Evolutionary conservation across 306 rosid genomes (phyloP).

Genomic region (Pterocarpus macrocarpus): DNA sequence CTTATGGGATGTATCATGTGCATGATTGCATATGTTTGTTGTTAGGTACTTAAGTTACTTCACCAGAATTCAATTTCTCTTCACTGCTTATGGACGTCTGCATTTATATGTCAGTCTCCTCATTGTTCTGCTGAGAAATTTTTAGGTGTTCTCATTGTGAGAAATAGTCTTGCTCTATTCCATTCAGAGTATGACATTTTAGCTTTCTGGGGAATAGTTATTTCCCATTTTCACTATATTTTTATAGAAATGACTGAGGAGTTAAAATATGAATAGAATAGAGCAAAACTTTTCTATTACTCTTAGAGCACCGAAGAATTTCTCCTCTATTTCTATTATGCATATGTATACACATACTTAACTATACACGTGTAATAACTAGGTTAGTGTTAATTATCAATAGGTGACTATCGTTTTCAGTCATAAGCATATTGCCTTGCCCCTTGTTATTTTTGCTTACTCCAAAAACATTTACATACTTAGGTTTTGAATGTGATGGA

Average conservation of each 20-base stretch:
- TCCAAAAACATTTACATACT: conserved; percentile 35
- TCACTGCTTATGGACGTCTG: neutral
- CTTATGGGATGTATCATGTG: neutral
- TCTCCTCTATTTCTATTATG: neutral
- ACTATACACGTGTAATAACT: neutral
- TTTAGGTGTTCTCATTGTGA: too few relatives aligned
- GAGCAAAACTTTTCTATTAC: too few relatives aligned
- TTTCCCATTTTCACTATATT: too few relatives aligned
- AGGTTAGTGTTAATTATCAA: conserved; percentile 21
- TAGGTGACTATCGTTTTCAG: conserved; percentile 1
- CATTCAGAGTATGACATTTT: too few relatives aligned
- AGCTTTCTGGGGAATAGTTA: too few relatives aligned
- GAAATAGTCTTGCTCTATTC: neutral
- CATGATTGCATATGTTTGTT: conserved; percentile 21
- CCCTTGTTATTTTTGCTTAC: conserved; percentile 25
- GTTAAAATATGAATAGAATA: too few relatives aligned
- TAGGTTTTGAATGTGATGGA: conserved; percentile 47
- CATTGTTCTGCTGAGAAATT: neutral
- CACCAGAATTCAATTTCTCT: neutral
- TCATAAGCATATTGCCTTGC: neutral
- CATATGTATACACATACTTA: neutral
- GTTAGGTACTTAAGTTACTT: conserved; percentile 25
- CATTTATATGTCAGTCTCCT: conserved; percentile 7
- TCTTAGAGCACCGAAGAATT: too few relatives aligned
- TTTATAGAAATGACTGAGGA: too few relatives aligned